Conservation (phyloP, 1,284 basidiomycete species). For the Wallemia hederae region DNA sequence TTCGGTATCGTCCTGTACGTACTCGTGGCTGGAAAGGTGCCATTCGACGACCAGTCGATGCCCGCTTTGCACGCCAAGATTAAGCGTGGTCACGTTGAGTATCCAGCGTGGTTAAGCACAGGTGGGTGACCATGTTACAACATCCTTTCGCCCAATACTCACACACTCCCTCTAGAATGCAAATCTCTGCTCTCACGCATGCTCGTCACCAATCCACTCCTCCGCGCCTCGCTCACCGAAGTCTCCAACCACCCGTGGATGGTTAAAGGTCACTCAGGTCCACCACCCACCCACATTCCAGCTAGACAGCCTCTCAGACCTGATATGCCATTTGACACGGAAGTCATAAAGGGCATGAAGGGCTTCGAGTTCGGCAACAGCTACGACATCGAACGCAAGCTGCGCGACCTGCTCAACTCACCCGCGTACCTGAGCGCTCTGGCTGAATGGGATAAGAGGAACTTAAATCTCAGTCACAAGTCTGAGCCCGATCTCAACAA, state of each 20-base stretch:
- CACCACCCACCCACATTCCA: slow-evolving; percentile 59
- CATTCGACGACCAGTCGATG: slow-evolving; percentile 98
- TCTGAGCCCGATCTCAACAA: background rate
- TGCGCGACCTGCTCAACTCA: slow-evolving; percentile 42
- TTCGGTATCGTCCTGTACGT: slow-evolving; percentile 96
- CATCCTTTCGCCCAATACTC: background rate
- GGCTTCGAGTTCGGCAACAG: slow-evolving; percentile 88
- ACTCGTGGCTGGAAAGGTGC: slow-evolving; percentile 89
- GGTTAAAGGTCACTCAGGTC: slow-evolving; percentile 50
- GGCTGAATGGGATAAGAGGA: slow-evolving; percentile 43
- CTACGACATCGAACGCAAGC: slow-evolving; percentile 48
- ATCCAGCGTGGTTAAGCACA: slow-evolving; percentile 81
- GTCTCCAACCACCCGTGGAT: slow-evolving; percentile 89
- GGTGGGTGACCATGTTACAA: slow-evolving; percentile 23
- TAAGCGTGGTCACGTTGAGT: slow-evolving; percentile 86
- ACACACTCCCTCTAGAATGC: slow-evolving; percentile 37
- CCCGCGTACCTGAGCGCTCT: slow-evolving; percentile 49
- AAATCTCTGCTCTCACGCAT: slow-evolving; percentile 77
- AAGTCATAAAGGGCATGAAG: slow-evolving; percentile 69
- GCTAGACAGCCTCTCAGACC: slow-evolving; percentile 59
- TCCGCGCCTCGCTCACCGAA: slow-evolving; percentile 54
- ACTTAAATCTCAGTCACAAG: slow-evolving; percentile 19
- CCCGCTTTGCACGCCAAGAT: slow-evolving; percentile 96
- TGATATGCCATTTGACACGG: slow-evolving; percentile 49
- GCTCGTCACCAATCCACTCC: slow-evolving; percentile 75